A percentile compares a stretch with the other conserved stretches of the same genome.
Evolutionary conservation across 805 yeast species (phyloP).

Genomic region (Wickerhamiella occidentalis): DNA sequence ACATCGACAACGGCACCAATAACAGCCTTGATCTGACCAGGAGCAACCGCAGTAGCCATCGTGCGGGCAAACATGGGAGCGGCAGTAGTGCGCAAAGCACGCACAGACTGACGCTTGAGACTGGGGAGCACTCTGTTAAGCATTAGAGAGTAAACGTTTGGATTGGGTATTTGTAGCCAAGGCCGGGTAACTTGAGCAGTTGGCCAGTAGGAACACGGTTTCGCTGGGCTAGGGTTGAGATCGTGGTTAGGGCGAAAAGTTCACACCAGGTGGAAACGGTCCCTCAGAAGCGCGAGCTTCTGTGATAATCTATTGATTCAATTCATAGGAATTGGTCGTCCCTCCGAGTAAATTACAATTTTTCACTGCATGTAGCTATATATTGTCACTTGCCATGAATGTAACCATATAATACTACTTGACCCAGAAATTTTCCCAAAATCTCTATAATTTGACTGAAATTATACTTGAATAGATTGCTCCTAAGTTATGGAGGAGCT

Average conservation of each 20-base stretch:
- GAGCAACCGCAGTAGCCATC: constrained; percentile 19
- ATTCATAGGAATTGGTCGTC: background rate
- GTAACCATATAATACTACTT: no score
- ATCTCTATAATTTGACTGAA: background rate
- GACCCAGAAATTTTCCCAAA: no score
- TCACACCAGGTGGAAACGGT: background rate
- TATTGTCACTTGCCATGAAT: no score
- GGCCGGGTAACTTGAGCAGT: constrained; percentile 9
- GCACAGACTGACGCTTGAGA: constrained; percentile 24
- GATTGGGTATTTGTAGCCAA: constrained; percentile 12
- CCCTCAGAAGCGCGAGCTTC: no score
- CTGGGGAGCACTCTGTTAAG: constrained; percentile 25
- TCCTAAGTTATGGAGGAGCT: no score
- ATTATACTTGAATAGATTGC: no score
- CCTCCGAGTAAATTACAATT: background rate
- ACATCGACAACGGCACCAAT: constrained; percentile 42
- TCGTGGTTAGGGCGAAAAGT: constrained; percentile 9
- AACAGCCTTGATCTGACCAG: constrained; percentile 23
- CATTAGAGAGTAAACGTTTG: constrained; percentile 14
- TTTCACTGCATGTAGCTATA: no score
- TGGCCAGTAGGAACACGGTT: constrained; percentile 1
- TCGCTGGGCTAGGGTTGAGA: constrained; percentile 5
- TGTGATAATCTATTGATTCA: background rate
- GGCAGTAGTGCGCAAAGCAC: constrained; percentile 18
- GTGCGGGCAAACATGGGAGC: constrained; percentile 19